Evolutionary conservation across 495 filamentous ascomycete species (phyloP).

Genomic region (Evernia prunastri): DNA sequence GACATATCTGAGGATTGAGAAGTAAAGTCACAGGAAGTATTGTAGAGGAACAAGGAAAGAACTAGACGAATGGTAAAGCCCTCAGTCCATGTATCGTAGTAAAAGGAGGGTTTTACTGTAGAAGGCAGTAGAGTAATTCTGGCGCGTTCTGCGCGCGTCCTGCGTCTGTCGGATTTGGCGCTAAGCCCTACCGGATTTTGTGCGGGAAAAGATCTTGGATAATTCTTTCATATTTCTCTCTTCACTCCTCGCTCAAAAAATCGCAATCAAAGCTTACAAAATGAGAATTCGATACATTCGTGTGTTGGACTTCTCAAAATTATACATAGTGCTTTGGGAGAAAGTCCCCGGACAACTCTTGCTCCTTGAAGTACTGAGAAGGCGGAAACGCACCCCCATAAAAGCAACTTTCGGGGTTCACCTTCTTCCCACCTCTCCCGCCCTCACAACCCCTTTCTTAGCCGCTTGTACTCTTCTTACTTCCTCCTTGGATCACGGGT

Average conservation of each 20-base stretch:
- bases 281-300: constrained; percentile 49
- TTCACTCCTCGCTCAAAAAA: constrained; percentile 91
- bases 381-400: constrained; percentile 99
- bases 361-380: constrained; percentile 39
- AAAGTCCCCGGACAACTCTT: constrained; percentile 99
- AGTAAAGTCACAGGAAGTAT: neutral
- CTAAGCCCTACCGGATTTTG: constrained; percentile 8
- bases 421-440: constrained; percentile 42
- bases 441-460: constrained; percentile 33
- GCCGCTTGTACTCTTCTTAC: constrained; percentile 38
- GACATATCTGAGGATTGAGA: constrained; percentile 44
- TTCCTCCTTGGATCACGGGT: constrained; percentile 23
- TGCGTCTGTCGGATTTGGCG: neutral
- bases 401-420: constrained; percentile 81
- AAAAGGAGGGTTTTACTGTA: neutral
- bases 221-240: constrained; percentile 9
- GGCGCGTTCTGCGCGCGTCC: constrained; percentile 10
- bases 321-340: constrained; percentile 78
- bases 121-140: constrained; percentile 5
- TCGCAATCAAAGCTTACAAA: constrained; percentile 99
- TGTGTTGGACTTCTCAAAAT: constrained; percentile 30
- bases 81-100: constrained; percentile 3
- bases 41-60: neutral
- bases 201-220: neutral
- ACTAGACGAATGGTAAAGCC: neutral